Evolutionary conservation across 768 basidiomycete species (phyloP), one percentile per base, ranked within the genome.

Genomic region (Pluteus cervinus): DNA sequence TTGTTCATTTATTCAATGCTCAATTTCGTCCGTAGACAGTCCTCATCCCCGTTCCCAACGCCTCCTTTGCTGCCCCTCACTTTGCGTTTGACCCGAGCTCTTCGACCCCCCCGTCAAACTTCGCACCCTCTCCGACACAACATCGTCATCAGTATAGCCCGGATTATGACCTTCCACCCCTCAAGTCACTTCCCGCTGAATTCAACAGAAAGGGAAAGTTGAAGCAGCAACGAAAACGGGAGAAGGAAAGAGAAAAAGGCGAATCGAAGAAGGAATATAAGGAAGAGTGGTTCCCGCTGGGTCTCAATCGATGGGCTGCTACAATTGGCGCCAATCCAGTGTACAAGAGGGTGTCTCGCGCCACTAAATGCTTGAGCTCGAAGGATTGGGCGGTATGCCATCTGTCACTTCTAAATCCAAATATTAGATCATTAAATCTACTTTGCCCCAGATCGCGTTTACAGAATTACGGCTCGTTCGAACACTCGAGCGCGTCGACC

Each of bases 401-500:
- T 38, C 12, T 11, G 23, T 42, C 22, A 10, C 15, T 34, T 31
- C 4, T 33, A 15, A 14, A 15, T 36, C 20, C 35, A 16, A 23
- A 4, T 12, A 10, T 31, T 29, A n/a, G n/a, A n/a, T n/a, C n/a
- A 36, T 31, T 15, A 42, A 11, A 12, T 41, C 10, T 29, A 22
- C 40, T n/a, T 30, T 21, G 32, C 38, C 39, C 37, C 35, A 89
- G 85, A 71, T 90, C 31, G 89, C 87, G 1, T 77, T 86, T 54
- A 65, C 72, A 12, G 93, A 97, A 53, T 53, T 94, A 41, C 72
- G 81, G 43, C 69, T 93, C 23, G 58, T 86, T 22, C 77, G 87
- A 28, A 79, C 89, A 1, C 69, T 96, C 45, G 89, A 93, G 32
- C 74, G 84, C 8, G 80, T 99, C 33, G 92, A 98, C 42, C 57